Conservation (phyloP, 306 rosid genomes). For the Amphicarpaea edgeworthii region DNA sequence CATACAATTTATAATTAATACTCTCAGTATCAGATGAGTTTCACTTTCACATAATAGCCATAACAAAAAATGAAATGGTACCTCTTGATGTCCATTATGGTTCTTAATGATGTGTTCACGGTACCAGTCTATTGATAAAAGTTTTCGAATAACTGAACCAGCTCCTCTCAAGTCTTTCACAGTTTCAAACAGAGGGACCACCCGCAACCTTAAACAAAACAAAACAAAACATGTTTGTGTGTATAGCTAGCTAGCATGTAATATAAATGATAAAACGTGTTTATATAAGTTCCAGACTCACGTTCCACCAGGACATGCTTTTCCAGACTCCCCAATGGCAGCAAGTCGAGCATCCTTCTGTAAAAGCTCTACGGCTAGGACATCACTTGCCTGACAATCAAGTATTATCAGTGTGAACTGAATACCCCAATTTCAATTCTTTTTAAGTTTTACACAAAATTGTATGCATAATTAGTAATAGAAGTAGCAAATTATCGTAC, state of each 20-base stretch:
- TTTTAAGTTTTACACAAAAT: neutral
- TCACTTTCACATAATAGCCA: slow-evolving; percentile 17
- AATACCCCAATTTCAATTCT: slow-evolving; percentile 5
- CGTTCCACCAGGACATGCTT: slow-evolving; percentile 92
- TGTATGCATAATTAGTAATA: slow-evolving; percentile 32
- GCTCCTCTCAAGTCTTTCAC: slow-evolving; percentile 92
- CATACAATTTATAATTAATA: slow-evolving; percentile 36
- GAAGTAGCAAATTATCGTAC: slow-evolving; percentile 54
- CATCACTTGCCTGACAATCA: slow-evolving; percentile 88
- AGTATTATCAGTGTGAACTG: slow-evolving; percentile 16
- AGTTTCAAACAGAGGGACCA: slow-evolving; percentile 96
- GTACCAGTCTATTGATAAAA: slow-evolving; percentile 91
- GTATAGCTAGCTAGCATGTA: neutral
- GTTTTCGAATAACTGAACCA: slow-evolving; percentile 82
- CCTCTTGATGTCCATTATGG: slow-evolving; percentile 95
- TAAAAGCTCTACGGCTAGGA: slow-evolving; percentile 93
- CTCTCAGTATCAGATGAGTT: slow-evolving; percentile 29
- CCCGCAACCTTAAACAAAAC: slow-evolving; percentile 74
- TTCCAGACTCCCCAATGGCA: slow-evolving; percentile 82
- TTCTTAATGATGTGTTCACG: slow-evolving; percentile 75
- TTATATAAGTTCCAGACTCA: slow-evolving; percentile 52
- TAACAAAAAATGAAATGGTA: slow-evolving; percentile 42
- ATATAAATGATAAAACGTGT: slow-evolving; percentile 12
- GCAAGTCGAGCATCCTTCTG: slow-evolving; percentile 95
- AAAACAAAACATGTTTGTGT: neutral